Base-by-base conservation (phyloP, 495 filamentous ascomycete species). In the Penicillium paradoxum region DNA sequence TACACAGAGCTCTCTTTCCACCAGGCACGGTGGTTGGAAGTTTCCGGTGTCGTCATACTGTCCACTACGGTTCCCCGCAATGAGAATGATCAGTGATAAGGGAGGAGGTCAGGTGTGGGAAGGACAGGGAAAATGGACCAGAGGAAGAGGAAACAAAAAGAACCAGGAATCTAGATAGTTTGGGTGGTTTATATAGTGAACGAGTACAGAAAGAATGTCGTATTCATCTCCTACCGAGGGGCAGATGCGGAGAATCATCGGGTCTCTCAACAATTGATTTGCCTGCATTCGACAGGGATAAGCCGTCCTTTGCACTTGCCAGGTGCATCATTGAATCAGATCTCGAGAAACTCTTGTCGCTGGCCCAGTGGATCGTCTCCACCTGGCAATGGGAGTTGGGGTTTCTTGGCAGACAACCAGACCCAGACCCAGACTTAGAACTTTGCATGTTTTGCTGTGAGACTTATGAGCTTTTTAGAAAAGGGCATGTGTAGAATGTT, bases 1-100 rank as follows among this genome's bases (percentile, higher is more conserved):
- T 89, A 88, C 37, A 87, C 79, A 17, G 68, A 76, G 51, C 55
- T 67, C 59, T 81, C 79, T 64, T 80, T 80, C 78, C 79, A 80
- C 78, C 72, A 77, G 39, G 67, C 73, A 45, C 64, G 74, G 65
- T 70, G 72, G 59, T 69, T 74, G 30, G 65, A 54, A 18, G 57
- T 60, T 37, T 62, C 36, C 10, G 66, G 40, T 43, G 62, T 71
- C 17, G 63, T 46, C 57, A 69, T 72, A 11, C 34, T 66, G 9
- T 13, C 15, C 24, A 7, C 29, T 42, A 3, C 4, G 6, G n/a
- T 27, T 27, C 7, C 24, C 3, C 3, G 24, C 24, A 27, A 40
- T 29, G 36, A 9, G 32, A 36, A 18, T 22, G 17, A 8, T 17
- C 10, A 46, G 7, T 24, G 29, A 32, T 7, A 32, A 32, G n/a